These are phyloP conservation scores for Saussurea involucrata DNA, from an alignment of 129 eudicot species.

Conservation along the genomic window DNA sequence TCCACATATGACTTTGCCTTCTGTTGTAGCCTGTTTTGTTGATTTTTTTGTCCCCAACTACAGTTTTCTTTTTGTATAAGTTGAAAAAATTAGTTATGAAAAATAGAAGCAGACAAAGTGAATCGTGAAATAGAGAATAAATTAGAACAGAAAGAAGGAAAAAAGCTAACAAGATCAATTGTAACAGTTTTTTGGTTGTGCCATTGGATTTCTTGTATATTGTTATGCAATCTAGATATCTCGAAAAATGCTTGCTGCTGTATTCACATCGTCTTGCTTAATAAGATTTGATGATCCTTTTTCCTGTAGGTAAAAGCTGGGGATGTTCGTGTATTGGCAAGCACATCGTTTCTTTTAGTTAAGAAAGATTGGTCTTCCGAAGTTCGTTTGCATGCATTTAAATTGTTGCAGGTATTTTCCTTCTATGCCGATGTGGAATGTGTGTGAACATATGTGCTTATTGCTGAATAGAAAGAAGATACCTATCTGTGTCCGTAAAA, in stretches of 20 bases:
- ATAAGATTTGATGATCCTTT: constrained; percentile 1
- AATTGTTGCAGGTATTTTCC: constrained; percentile 83
- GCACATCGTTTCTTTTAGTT: constrained; percentile 71
- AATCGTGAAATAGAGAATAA: background rate
- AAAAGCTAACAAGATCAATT: background rate
- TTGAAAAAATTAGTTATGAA: background rate
- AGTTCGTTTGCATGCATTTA: constrained; percentile 88
- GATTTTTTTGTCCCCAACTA: background rate
- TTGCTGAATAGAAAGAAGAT: background rate
- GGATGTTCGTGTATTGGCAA: constrained; percentile 84
- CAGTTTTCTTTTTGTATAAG: background rate
- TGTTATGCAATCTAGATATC: background rate
- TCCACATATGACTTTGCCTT: background rate
- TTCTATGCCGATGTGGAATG: background rate
- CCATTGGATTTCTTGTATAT: background rate
- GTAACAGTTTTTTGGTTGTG: background rate
- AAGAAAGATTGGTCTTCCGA: constrained; percentile 93
- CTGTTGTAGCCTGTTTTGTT: background rate
- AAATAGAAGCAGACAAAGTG: background rate
- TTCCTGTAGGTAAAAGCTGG: constrained; percentile 81
- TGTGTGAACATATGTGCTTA: background rate
- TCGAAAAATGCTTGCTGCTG: background rate
- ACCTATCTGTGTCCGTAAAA: background rate
- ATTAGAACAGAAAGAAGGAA: background rate
- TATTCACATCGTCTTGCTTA: background rate